phyloP scores from a whole-genome alignment of 1,284 basidiomycete genomes.

The Entoloma clypeatum region DNA sequence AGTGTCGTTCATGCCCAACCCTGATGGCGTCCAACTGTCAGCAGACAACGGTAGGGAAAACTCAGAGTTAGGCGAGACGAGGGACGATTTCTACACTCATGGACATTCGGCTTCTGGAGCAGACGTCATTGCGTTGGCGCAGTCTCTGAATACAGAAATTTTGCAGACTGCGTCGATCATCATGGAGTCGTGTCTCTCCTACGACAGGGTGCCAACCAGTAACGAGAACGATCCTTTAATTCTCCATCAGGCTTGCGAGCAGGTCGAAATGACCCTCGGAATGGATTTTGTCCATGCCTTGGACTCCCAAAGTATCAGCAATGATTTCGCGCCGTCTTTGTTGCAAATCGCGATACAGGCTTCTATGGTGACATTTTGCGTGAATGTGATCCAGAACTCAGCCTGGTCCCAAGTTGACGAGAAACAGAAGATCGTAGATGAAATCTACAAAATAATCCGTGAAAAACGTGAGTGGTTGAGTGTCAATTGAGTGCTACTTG shows the following conservation, averaged over 20 bases:
- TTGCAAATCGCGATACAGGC: slow-evolving; percentile 16
- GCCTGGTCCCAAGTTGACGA: slow-evolving; percentile 8
- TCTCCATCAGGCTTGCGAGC: neutral
- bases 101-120: slow-evolving; percentile 18
- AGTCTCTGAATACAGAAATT: slow-evolving; percentile 18
- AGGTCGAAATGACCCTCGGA: slow-evolving; percentile 3
- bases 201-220: neutral
- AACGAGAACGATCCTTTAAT: neutral
- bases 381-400: slow-evolving; percentile 7
- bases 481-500: neutral
- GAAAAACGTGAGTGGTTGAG: slow-evolving; percentile 9
- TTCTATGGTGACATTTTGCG: slow-evolving; percentile 12
- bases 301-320: neutral
- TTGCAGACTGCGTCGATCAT: slow-evolving; percentile 18
- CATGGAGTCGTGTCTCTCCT: slow-evolving; percentile 12
- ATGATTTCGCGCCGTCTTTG: slow-evolving; percentile 5
- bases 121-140: slow-evolving; percentile 14
- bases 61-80: slow-evolving; percentile 10
- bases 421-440: slow-evolving; percentile 2
- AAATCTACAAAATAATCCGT: slow-evolving; percentile 11
- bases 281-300: slow-evolving; percentile 1
- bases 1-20: too few species aligned
- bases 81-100: slow-evolving; percentile 14
- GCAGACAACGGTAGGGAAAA: slow-evolving; percentile 8
- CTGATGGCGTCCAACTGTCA: too few species aligned